phyloP scores from a whole-genome alignment of 331 rosid species.

The Phaseolus coccineus region DNA sequence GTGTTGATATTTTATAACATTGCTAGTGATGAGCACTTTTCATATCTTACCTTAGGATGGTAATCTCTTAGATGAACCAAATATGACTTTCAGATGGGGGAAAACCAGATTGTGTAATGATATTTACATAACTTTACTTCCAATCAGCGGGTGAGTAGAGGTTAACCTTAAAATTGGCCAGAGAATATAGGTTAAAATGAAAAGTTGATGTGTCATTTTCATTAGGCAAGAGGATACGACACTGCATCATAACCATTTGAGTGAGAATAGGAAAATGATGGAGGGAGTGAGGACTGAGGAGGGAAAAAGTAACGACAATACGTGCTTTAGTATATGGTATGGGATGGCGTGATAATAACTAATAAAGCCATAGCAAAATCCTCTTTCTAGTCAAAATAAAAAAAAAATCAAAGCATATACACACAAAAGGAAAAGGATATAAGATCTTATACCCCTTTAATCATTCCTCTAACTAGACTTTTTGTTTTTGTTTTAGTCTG shows the following conservation, averaged over 20 bases:
- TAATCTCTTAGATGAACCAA: conserved; percentile 31
- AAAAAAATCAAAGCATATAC: conserved; percentile 45
- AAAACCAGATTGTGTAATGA: conserved; percentile 46
- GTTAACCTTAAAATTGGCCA: conserved; percentile 42
- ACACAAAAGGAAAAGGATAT: conserved; percentile 49
- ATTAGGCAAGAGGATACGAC: conserved; percentile 34
- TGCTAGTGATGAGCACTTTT: conserved; percentile 19
- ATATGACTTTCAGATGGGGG: conserved; percentile 42
- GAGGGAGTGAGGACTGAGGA: conserved; percentile 43
- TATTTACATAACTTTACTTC: conserved; percentile 39
- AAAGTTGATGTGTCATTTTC: conserved; percentile 50
- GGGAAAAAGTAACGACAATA: conserved; percentile 37
- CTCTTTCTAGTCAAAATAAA: conserved; percentile 64
- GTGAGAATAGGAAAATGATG: conserved; percentile 47
- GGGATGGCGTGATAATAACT: conserved; percentile 45
- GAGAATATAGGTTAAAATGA: conserved; percentile 46
- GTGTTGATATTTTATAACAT: conserved; percentile 11
- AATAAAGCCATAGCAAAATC: conserved; percentile 44
- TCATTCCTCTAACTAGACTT: conserved; percentile 59
- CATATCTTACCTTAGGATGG: conserved; percentile 22
- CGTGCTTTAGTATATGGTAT: conserved; percentile 43
- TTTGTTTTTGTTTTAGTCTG: conserved; percentile 37
- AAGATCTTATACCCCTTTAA: conserved; percentile 60
- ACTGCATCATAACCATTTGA: conserved; percentile 51
- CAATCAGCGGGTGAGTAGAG: conserved; percentile 39